Conservation (phyloP, 139 green algal genomes). For the Yamagishiella unicocca region DNA sequence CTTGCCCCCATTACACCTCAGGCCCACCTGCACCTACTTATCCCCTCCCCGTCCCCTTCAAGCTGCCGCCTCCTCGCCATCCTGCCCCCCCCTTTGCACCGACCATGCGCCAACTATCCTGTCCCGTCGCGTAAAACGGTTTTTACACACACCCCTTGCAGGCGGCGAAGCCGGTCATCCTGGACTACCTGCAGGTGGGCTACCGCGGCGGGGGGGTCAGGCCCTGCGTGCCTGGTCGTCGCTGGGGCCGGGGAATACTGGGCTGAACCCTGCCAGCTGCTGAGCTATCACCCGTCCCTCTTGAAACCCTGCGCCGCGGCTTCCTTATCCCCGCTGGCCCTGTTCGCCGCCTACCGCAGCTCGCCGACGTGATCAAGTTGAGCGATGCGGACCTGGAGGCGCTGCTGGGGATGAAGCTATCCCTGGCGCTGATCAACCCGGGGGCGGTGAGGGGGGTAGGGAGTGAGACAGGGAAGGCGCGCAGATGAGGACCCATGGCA, state of each 20-base stretch:
- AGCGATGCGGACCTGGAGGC: constrained; percentile 89
- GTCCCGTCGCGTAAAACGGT: too few relatives aligned
- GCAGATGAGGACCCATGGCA: too few relatives aligned
- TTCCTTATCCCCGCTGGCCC: not conserved
- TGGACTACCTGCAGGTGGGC: constrained; percentile 56
- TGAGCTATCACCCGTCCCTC: too few relatives aligned
- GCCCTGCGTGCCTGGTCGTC: too few relatives aligned
- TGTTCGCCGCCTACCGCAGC: not conserved
- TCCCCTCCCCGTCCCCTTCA: not conserved
- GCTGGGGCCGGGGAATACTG: too few relatives aligned
- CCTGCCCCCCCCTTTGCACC: not conserved
- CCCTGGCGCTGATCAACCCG: constrained; percentile 69
- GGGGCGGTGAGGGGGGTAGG: constrained; percentile 51
- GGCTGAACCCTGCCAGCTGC: too few relatives aligned
- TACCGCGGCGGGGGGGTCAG: not conserved
- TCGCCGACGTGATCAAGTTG: constrained; percentile 89
- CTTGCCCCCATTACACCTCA: too few relatives aligned
- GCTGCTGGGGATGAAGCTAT: constrained; percentile 76
- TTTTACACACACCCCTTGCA: not conserved
- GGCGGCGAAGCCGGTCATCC: constrained; percentile 56
- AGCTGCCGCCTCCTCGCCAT: not conserved
- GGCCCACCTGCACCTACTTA: too few relatives aligned
- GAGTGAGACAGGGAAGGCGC: not conserved
- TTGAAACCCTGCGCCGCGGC: not conserved
- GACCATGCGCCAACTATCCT: too few relatives aligned